Conservation (phyloP, 176 grass and related monocot genomes). For the Carex parvula region DNA sequence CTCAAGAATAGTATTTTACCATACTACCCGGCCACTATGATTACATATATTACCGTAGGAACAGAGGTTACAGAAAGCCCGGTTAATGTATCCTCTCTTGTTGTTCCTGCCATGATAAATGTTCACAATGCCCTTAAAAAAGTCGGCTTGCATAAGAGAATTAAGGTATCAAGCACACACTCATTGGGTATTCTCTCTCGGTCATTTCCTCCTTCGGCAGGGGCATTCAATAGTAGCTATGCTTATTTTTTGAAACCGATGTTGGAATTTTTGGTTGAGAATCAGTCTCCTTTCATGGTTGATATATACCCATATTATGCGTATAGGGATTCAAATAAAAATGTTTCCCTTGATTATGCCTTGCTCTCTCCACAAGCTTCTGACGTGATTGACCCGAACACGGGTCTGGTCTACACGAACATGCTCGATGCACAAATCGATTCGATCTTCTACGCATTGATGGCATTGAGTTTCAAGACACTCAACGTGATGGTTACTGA, state of each 20-base stretch:
- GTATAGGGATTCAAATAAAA: constrained; percentile 71
- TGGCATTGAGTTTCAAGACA: constrained; percentile 88
- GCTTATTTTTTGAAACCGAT: constrained; percentile 85
- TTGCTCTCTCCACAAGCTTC: constrained; percentile 56
- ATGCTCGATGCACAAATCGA: constrained; percentile 93
- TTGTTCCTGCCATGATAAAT: constrained; percentile 89
- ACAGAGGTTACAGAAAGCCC: constrained; percentile 81
- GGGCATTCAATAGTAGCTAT: constrained; percentile 89
- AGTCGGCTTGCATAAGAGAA: constrained; percentile 78
- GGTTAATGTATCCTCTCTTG: constrained; percentile 54
- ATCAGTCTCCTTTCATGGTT: constrained; percentile 94
- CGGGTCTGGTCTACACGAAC: constrained; percentile 85
- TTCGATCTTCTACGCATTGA: constrained; percentile 84
- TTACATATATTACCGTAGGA: constrained; percentile 88
- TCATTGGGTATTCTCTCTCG: constrained; percentile 78
- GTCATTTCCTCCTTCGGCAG: constrained; percentile 86
- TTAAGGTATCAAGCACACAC: constrained; percentile 91
- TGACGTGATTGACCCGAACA: constrained; percentile 83
- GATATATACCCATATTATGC: constrained; percentile 96
- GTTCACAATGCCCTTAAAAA: constrained; percentile 80
- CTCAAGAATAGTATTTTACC: constrained; percentile 93
- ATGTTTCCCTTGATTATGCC: constrained; percentile 77
- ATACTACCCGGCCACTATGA: constrained; percentile 77
- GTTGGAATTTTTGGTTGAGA: constrained; percentile 92
- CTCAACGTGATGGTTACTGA: constrained; percentile 90